Base-by-base conservation (phyloP, 2,329 filamentous ascomycete species). In the Fusarium sp. region DNA sequence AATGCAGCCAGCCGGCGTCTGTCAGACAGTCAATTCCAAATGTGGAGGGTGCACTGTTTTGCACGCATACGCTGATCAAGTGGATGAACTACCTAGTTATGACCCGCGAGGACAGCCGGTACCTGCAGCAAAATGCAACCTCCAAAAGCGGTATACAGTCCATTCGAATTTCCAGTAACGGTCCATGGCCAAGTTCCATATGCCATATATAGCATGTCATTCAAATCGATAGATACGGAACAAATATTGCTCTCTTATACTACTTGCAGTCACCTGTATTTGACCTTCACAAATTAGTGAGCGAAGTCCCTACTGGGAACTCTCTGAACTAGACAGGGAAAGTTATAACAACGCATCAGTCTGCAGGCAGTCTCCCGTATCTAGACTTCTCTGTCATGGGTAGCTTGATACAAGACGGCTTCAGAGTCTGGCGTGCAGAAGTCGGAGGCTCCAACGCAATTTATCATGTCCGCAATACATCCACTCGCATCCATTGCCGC, bases 81-180 rank as follows among this genome's bases (percentile, higher is more conserved):
- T 51, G 33, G 28, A 38, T 45, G 53, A 31, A 42, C 46, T 51
- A 40, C 28, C 28, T 11, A 11, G 18, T 40, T 18, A 43, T 51
- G 39, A 24, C n/a, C 31, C 15, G 17, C 36, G 39, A 39, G 40
- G 6, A 48, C 40, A 24, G 45, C 43, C 46, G 71, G 71, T 74
- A 67, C 71, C 71, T 74, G 71, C 71, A 74, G 69, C 63, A 67
- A 55, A 59, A 66, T 62, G 68, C 58, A 63, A 66, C 64, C 67
- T 72, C 50, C 26, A 39, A 46, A 62, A 50, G 48, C 58, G 40
- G 54, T 36, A 66, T 56, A 44, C 39, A 61, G 33, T 39, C 46
- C 65, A 48, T 50, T 42, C 53, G 22, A 36, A 54, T 53, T 33
- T 40, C 52, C 22, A 48, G 42, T 51, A 48, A 38, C 56, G 54